Conservation (phyloP, 2,329 filamentous ascomycete genomes). For the Botrytis medusae region DNA sequence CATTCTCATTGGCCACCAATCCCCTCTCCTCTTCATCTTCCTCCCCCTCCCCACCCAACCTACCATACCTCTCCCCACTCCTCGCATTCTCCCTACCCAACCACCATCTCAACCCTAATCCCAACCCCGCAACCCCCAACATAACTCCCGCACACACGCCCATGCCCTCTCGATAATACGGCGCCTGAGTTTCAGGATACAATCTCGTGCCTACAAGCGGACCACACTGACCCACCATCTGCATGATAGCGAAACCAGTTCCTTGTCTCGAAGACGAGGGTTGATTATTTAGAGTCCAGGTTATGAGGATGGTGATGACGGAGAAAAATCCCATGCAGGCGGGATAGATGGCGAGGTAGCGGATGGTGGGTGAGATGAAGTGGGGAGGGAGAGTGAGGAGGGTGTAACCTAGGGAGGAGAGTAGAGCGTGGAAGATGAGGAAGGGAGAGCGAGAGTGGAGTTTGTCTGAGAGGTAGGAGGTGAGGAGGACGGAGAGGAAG, state of each 20-base stretch:
- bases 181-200: conserved; percentile 52
- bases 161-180: conserved; percentile 52
- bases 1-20: conserved; percentile 24
- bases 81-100: conserved; percentile 34
- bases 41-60: conserved; percentile 30
- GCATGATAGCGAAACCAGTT: conserved; percentile 75
- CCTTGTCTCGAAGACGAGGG: conserved; percentile 66
- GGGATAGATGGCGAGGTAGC: conserved; percentile 77
- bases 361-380: conserved; percentile 57
- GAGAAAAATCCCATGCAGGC: conserved; percentile 80
- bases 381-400: conserved; percentile 60
- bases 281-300: conserved; percentile 89
- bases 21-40: conserved; percentile 3
- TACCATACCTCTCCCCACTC: conserved; percentile 39
- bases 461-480: conserved; percentile 71
- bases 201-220: conserved; percentile 51
- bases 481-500: conserved; percentile 69
- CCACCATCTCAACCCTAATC: conserved; percentile 44
- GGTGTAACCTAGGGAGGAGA: conserved; percentile 61
- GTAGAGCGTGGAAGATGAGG: conserved; percentile 66
- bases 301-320: conserved; percentile 79
- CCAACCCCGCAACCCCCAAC: conserved; percentile 47
- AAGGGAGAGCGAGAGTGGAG: conserved; percentile 61
- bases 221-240: conserved; percentile 60
- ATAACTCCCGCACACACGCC: conserved; percentile 51